Conservation (phyloP, 192 early-diverging fungal species). For the Entophlyctis luteolus region DNA sequence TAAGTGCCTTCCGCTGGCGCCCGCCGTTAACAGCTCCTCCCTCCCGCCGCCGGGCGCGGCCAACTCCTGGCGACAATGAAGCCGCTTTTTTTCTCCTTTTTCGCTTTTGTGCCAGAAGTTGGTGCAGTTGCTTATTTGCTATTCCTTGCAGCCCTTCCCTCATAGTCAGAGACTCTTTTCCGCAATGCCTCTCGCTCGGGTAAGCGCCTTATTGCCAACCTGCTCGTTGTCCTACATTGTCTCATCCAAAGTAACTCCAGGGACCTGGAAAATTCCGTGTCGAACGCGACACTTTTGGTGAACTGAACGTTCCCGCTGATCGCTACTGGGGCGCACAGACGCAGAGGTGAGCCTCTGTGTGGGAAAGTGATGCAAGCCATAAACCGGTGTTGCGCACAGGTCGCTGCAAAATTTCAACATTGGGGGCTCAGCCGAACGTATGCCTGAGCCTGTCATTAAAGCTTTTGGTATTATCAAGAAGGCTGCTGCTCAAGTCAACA, state of each 20-base stretch:
- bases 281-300: conserved; percentile 84
- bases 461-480: conserved; percentile 95
- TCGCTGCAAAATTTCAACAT: conserved; percentile 98
- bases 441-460: conserved; percentile 92
- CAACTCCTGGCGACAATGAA: background rate
- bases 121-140: background rate
- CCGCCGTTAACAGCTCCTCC: background rate
- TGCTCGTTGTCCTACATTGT: background rate
- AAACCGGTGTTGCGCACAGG: conserved; percentile 12
- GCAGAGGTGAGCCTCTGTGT: conserved; percentile 59
- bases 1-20: background rate
- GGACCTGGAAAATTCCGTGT: conserved; percentile 28
- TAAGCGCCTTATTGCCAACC: background rate
- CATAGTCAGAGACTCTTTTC: conserved; percentile 19
- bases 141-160: background rate
- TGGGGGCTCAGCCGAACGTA: conserved; percentile 84
- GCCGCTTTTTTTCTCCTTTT: background rate
- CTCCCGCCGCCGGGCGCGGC: background rate
- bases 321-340: conserved; percentile 98
- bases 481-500: conserved; percentile 91
- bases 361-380: background rate
- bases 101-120: background rate
- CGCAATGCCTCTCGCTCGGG: conserved; percentile 16
- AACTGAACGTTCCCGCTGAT: conserved; percentile 90
- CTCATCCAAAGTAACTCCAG: background rate